phyloP scores from a whole-genome alignment of 2,329 filamentous ascomycete species.

The Pyricularia pennisetigena region DNA sequence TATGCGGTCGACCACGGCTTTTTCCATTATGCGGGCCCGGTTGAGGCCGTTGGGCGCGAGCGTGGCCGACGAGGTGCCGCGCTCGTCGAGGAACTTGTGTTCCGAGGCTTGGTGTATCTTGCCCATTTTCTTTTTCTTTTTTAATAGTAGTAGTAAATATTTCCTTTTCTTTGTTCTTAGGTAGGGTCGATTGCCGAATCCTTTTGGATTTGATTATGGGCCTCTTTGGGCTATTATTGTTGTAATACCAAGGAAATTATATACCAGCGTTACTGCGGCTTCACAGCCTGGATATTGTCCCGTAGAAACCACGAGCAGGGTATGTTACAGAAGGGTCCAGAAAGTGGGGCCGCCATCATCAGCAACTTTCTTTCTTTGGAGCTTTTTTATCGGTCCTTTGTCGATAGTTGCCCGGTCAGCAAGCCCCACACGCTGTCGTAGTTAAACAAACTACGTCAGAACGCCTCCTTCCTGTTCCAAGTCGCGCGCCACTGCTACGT shows the following conservation, averaged over 20 bases:
- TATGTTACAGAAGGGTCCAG: not conserved
- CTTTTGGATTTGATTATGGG: not conserved
- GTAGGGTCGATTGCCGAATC: too few relatives aligned
- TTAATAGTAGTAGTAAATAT: too few relatives aligned
- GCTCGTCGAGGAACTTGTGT: constrained; percentile 76
- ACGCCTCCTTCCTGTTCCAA: too few relatives aligned
- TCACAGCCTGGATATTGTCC: not conserved
- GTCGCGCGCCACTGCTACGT: not conserved
- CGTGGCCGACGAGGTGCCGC: constrained; percentile 62
- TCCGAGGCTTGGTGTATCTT: constrained; percentile 64
- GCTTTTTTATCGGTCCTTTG: constrained; percentile 6
- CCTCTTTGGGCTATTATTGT: not conserved
- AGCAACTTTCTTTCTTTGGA: too few relatives aligned
- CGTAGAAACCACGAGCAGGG: not conserved
- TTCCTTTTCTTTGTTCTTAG: not conserved
- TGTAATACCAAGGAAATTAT: not conserved
- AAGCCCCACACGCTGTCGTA: not conserved
- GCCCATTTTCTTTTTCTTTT: constrained; percentile 3
- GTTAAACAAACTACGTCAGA: constrained; percentile 1
- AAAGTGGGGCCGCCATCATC: not conserved
- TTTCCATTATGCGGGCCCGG: constrained; percentile 92
- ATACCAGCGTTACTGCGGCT: not conserved
- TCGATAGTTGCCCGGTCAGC: constrained; percentile 15
- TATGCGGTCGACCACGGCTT: constrained; percentile 90
- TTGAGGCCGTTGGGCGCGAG: constrained; percentile 83